A percentile compares a stretch with the other conserved stretches of the same genome.
These are phyloP conservation scores for Darksidea phi DNA, from an alignment of 495 filamentous ascomycete genomes.

Conservation along the genomic window DNA sequence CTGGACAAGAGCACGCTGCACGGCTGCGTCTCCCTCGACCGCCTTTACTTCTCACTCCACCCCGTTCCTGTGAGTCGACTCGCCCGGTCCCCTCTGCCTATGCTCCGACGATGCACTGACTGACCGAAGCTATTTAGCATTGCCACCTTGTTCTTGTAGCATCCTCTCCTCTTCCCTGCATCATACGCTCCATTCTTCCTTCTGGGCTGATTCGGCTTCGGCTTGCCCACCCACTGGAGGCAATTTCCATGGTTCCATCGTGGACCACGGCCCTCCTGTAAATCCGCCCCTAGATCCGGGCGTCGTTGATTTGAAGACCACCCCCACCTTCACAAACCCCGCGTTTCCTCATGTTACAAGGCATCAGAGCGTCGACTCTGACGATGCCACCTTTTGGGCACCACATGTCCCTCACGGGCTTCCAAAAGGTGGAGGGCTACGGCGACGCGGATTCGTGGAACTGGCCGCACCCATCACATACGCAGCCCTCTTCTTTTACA, in stretches of 20 bases:
- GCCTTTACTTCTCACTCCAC: not conserved
- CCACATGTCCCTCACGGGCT: slow-evolving; percentile 20
- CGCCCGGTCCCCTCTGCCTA: no score
- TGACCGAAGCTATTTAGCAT: no score
- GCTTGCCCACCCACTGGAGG: no score
- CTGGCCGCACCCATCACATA: slow-evolving; percentile 10
- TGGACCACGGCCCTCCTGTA: no score
- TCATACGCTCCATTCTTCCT: no score
- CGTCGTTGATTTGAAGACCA: no score
- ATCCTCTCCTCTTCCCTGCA: no score
- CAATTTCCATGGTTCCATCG: no score
- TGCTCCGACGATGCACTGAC: no score
- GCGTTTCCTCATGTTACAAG: slow-evolving; percentile 28
- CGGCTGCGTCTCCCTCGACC: not conserved
- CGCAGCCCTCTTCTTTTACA: not conserved
- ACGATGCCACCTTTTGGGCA: slow-evolving; percentile 32
- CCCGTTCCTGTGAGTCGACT: not conserved
- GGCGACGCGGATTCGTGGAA: slow-evolving; percentile 23
- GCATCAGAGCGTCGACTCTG: slow-evolving; percentile 22
- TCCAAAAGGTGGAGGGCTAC: slow-evolving; percentile 32
- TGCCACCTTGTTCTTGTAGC: no score
- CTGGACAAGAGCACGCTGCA: not conserved
- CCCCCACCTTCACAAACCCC: not conserved
- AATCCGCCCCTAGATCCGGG: not conserved
- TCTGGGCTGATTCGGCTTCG: no score